A percentile compares a stretch with the other conserved stretches of the same genome.
Conservation (phyloP, 2,329 filamentous ascomycete genomes). For the Fusarium sp. region DNA sequence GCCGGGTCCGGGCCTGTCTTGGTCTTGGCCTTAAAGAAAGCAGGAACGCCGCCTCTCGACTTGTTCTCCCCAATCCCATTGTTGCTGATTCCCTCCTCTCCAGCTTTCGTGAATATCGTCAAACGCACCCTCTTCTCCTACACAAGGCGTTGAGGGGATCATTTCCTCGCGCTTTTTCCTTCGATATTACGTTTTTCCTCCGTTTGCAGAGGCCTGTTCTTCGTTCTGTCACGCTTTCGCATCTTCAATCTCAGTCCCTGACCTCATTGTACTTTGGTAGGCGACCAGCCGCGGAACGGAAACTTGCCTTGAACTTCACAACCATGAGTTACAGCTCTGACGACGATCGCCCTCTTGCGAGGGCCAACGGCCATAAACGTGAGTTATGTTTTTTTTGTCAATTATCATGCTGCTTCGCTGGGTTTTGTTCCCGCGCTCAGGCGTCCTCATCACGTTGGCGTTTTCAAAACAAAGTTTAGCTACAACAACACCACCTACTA, state of each 20-base stretch:
- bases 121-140: slow-evolving; percentile 47
- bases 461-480: slow-evolving; percentile 34
- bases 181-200: slow-evolving; percentile 24
- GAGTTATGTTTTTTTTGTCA: slow-evolving; percentile 54
- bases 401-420: slow-evolving; percentile 43
- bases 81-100: slow-evolving; percentile 29
- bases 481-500: not conserved
- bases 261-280: slow-evolving; percentile 39
- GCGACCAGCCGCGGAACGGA: slow-evolving; percentile 39
- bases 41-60: slow-evolving; percentile 33
- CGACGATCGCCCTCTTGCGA: slow-evolving; percentile 82
- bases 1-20: slow-evolving; percentile 26
- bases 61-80: slow-evolving; percentile 40
- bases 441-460: slow-evolving; percentile 8
- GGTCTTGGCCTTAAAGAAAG: slow-evolving; percentile 35
- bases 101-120: slow-evolving; percentile 27
- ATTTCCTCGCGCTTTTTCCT: slow-evolving; percentile 29
- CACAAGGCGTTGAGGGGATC: slow-evolving; percentile 48
- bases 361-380: slow-evolving; percentile 77
- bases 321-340: slow-evolving; percentile 73
- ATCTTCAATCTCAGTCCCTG: slow-evolving; percentile 44
- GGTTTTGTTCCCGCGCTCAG: slow-evolving; percentile 11
- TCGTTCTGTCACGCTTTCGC: slow-evolving; percentile 25
- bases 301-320: slow-evolving; percentile 28
- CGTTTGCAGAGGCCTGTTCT: slow-evolving; percentile 13